Base-by-base conservation (phyloP, 352 stramenopile genomes). In the Phytopythium helicoides region DNA sequence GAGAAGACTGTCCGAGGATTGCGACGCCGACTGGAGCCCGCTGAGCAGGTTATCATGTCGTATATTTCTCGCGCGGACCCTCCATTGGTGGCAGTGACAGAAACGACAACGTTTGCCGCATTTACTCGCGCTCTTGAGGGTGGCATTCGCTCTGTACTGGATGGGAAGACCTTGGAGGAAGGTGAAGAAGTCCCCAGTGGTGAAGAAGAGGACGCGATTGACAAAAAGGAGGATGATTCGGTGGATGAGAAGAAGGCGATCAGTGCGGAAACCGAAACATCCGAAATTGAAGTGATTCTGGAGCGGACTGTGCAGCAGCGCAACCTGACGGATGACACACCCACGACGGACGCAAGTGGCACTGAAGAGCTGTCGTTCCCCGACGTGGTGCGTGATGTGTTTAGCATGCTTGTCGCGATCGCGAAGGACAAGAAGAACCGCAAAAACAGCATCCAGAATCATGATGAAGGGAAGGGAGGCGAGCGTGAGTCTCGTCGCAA, bases 101-200 rank as follows among this genome's bases (percentile, higher is more conserved):
- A 73, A 23, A 47, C 58, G 11, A 76, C 68, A 6, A 73, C 55
- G 12, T 86, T 64, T 25, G 62, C 71, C 6, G 65, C 58, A 0
- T 89, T 82, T 52, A 38, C 33, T 1, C 49, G 59, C 12, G 71
- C 62, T 1, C 48, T 89, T 1, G 55, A 65, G 16, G 59, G 47
- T 31, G 68, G 76, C 10, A 65, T 87, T 5, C 39, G 57, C 11
- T 25, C 53, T 4, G 40, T 47, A 8, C 44, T 85, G 19, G 72
- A 87, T 3, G 66, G 54, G 7, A 85, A 84, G 26, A 67, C 74
- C 14, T 64, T 70, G 18, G 77, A 91, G 52, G 76, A 91, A 57
- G 78, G 80, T 6, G 80, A 90, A 41, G 80, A 84, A 63, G 65
- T 64, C 1, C 41, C 44, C 15, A 51, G 31, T 15, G 49, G 34